Base-by-base conservation (phyloP, 306 rosid species). In the Lathyrus sativus region DNA sequence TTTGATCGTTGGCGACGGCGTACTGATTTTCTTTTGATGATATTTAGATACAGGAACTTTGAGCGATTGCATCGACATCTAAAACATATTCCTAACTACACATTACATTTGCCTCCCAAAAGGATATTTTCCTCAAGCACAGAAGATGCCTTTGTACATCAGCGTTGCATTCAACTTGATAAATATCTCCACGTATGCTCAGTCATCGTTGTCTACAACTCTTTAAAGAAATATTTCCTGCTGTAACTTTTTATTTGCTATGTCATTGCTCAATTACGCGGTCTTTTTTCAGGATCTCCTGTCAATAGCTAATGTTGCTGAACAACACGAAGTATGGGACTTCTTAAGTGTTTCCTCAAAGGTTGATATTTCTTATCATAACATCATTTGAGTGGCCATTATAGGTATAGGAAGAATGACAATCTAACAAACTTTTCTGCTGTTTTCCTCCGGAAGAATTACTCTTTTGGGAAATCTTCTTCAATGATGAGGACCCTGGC, bases 251-350 rank as follows among this genome's bases (percentile, higher is more conserved):
- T 44, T 72, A 45, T 26, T 48, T 49, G n/a, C 62, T 18, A 46
- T 31, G 45, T 31, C 73, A 6, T 57, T 72, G 61, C 79, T 74
- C 65, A 74, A 66, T 63, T 60, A n/a, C 57, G 44, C 45, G 58
- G 15, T 65, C 41, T 69, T 72, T 72, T 76, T 74, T 67, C 78
- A 95, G 99, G 96, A 90, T 61, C 87, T 95, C 56, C 74, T 95
- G 75, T 95, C 92, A 33, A 90, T 95, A 78, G 91, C 99, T 67
- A 90, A 95, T 65, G 89, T 95, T 76, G 96, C 97, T 8, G 97
- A 95, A 79, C 97, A 87, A 65, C 99, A 95, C 67, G 99, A 95
- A 83, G 97, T 95, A 31, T 95, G 97, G 97, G 99, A 95, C 73
- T 95, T 95, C 76, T 82, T 95, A 60, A 88, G 99, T 78, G 87